Conservation (phyloP, 805 yeast genomes). For the Geotrichum ghanense region DNA sequence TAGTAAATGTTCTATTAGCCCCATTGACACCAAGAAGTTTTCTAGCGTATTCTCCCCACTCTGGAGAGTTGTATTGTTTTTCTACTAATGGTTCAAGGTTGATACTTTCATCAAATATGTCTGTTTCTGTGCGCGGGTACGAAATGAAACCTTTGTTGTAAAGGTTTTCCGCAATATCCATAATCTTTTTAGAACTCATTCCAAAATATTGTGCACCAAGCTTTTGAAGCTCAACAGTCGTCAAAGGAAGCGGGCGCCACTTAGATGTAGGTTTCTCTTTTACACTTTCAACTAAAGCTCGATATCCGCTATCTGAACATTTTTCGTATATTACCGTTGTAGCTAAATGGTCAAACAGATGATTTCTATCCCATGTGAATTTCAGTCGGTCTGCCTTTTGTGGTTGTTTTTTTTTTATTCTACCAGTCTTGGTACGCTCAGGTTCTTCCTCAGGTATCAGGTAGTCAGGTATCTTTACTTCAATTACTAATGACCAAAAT, state of each 20-base stretch:
- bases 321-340: conserved; percentile 56
- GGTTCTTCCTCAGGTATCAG: conserved; percentile 4
- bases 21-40: conserved; percentile 25
- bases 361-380: conserved; percentile 64
- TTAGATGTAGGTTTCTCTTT: conserved; percentile 56
- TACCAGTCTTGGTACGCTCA: conserved; percentile 5
- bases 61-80: conserved; percentile 42
- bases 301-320: conserved; percentile 38
- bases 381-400: conserved; percentile 22
- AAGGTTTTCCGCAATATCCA: conserved; percentile 68
- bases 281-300: conserved; percentile 42
- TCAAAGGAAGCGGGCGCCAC: conserved; percentile 79
- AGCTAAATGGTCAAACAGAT: conserved; percentile 60
- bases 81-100: conserved; percentile 50
- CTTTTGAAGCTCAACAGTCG: conserved; percentile 89
- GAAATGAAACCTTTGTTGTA: conserved; percentile 82
- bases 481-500: conserved; percentile 65
- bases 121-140: conserved; percentile 97
- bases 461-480: conserved; percentile 32
- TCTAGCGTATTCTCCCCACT: conserved; percentile 68
- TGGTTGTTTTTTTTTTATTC: conserved; percentile 7
- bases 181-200: conserved; percentile 67
- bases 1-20: background rate
- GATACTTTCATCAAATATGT: conserved; percentile 66
- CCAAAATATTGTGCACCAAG: conserved; percentile 66